Evolutionary conservation across 768 basidiomycete genomes (phyloP).

Genomic region (Aureoboletus auriporus): DNA sequence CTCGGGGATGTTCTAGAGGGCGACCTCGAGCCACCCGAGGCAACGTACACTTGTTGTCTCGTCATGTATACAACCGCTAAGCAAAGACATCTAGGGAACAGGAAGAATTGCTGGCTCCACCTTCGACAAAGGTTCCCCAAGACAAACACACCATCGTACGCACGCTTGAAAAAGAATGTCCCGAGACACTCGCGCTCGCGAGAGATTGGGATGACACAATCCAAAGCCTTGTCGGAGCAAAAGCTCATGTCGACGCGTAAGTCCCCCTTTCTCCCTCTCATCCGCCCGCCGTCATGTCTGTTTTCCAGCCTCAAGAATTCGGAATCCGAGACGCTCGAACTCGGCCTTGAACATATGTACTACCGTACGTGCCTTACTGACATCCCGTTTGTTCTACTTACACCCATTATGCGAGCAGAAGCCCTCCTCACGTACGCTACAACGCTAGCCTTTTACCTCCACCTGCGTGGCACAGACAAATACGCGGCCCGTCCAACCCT

Average conservation of each 20-base stretch:
- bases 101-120: conserved; percentile 1
- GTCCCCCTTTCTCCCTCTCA: conserved; percentile 10
- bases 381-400: neutral
- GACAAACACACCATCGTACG: conserved; percentile 61
- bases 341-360: conserved; percentile 78
- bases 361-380: conserved; percentile 64
- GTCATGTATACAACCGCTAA: conserved; percentile 5
- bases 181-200: conserved; percentile 76
- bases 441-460: conserved; percentile 87
- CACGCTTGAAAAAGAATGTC: conserved; percentile 69
- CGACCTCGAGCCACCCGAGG: conserved; percentile 23
- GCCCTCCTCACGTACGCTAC: conserved; percentile 86
- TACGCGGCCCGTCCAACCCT: conserved; percentile 57
- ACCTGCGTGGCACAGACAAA: conserved; percentile 71
- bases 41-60: conserved; percentile 21
- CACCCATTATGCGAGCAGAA: conserved; percentile 58
- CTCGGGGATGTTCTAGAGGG: conserved; percentile 55
- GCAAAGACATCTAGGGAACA: conserved; percentile 13
- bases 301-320: conserved; percentile 44
- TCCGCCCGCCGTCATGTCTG: neutral
- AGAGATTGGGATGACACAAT: conserved; percentile 80
- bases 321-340: conserved; percentile 48
- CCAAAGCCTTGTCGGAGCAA: conserved; percentile 46
- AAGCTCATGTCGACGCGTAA: conserved; percentile 53
- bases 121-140: conserved; percentile 34